Evolutionary conservation across 306 rosid species (phyloP).

Genomic region (Betula pendula): DNA sequence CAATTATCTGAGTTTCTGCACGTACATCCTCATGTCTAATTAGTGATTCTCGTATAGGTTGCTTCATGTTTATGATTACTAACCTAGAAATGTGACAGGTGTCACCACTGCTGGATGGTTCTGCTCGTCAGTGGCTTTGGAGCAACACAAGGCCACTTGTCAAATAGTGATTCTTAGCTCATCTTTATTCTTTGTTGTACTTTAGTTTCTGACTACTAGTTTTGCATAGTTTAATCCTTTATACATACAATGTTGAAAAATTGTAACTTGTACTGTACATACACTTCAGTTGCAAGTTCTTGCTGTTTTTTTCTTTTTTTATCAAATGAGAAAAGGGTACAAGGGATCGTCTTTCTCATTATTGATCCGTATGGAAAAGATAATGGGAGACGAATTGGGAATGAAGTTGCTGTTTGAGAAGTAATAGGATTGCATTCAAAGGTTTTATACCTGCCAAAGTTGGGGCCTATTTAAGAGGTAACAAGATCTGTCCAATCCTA

Average conservation of each 20-base stretch:
- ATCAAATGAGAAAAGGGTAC: too few relatives aligned
- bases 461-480: neutral
- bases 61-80: slow-evolving; percentile 14
- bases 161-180: slow-evolving; percentile 23
- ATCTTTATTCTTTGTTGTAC: neutral
- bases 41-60: neutral
- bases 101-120: slow-evolving; percentile 75
- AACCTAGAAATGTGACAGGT: slow-evolving; percentile 51
- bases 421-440: neutral
- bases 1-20: neutral
- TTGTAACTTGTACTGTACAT: neutral
- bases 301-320: too few relatives aligned
- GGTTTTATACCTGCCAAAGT: neutral
- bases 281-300: neutral
- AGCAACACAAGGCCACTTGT: slow-evolving; percentile 66
- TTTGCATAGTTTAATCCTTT: neutral
- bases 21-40: neutral
- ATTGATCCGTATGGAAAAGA: too few relatives aligned
- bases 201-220: neutral
- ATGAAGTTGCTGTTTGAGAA: neutral
- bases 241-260: neutral
- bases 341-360: too few relatives aligned
- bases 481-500: neutral
- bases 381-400: too few relatives aligned
- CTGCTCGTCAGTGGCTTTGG: slow-evolving; percentile 86